Percentiles rank a stretch among this genome's conserved stretches.
Conservation (phyloP, 495 filamentous ascomycete species). For the Podospora australis region DNA sequence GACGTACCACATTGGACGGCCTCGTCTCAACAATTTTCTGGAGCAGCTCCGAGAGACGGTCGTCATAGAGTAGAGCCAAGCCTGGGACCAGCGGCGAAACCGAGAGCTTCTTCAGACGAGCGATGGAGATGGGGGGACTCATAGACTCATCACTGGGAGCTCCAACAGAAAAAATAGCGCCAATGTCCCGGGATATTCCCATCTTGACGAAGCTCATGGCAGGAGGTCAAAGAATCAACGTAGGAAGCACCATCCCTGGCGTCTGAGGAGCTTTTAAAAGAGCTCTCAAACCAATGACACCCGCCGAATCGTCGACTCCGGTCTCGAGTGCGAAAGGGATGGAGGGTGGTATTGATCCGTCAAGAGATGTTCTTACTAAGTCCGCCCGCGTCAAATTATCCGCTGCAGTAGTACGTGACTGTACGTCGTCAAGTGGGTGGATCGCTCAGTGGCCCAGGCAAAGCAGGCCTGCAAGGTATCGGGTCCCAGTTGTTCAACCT, state of each 20-base stretch:
- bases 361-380: slow-evolving; percentile 12
- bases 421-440: slow-evolving; percentile 6
- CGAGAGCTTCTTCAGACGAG: slow-evolving; percentile 6
- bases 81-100: slow-evolving; percentile 1
- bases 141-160: no score
- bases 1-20: no score
- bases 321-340: neutral
- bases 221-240: no score
- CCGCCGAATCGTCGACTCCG: neutral
- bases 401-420: slow-evolving; percentile 4
- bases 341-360: neutral
- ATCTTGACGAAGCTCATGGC: neutral
- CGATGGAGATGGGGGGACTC: no score
- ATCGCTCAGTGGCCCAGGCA: neutral
- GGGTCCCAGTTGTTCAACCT: slow-evolving; percentile 17
- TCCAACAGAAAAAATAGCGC: neutral
- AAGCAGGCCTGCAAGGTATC: slow-evolving; percentile 24
- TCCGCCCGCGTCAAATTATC: slow-evolving; percentile 28
- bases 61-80: neutral
- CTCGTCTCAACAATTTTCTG: no score
- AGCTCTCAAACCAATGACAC: neutral
- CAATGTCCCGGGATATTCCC: neutral
- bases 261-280: neutral
- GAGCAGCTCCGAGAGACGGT: neutral
- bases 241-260: neutral